Conservation (phyloP, 345 rosid species). For the Linum usitatissimum region DNA sequence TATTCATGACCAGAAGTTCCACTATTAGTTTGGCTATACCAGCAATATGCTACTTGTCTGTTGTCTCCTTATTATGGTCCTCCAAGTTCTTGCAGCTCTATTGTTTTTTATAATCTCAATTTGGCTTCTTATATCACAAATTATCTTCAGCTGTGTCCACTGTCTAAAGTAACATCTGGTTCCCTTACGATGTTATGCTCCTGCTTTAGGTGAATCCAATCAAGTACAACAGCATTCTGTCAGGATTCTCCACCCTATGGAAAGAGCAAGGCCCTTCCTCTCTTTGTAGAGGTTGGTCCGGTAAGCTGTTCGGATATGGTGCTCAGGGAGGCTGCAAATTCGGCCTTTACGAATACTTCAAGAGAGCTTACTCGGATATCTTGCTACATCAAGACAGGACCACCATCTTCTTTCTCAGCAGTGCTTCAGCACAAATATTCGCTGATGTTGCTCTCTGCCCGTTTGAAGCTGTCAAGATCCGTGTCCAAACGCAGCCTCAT, state of each 20-base stretch:
- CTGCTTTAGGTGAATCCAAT: conserved; percentile 41
- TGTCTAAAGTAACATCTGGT: neutral
- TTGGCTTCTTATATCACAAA: too few relatives aligned
- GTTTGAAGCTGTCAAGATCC: conserved; percentile 60
- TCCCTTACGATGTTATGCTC: neutral
- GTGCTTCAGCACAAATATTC: conserved; percentile 61
- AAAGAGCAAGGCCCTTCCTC: conserved; percentile 58
- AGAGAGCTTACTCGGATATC: conserved; percentile 38
- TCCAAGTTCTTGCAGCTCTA: neutral
- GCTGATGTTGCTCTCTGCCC: conserved; percentile 60
- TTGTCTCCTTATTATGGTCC: neutral
- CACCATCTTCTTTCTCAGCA: conserved; percentile 42
- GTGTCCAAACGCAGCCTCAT: conserved; percentile 47
- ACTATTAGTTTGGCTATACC: neutral
- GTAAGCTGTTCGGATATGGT: conserved; percentile 54
- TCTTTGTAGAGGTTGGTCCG: conserved; percentile 67
- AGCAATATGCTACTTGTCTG: neutral
- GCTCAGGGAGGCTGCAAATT: conserved; percentile 62
- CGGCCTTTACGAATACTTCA: conserved; percentile 61
- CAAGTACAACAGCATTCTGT: conserved; percentile 40
- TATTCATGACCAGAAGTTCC: neutral
- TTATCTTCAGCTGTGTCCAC: neutral
- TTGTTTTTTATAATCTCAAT: neutral
- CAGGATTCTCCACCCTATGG: conserved; percentile 46
- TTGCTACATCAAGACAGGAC: conserved; percentile 30